Base-by-base conservation (phyloP, 1,139 yeast species). In the Meyerozyma sp. region DNA sequence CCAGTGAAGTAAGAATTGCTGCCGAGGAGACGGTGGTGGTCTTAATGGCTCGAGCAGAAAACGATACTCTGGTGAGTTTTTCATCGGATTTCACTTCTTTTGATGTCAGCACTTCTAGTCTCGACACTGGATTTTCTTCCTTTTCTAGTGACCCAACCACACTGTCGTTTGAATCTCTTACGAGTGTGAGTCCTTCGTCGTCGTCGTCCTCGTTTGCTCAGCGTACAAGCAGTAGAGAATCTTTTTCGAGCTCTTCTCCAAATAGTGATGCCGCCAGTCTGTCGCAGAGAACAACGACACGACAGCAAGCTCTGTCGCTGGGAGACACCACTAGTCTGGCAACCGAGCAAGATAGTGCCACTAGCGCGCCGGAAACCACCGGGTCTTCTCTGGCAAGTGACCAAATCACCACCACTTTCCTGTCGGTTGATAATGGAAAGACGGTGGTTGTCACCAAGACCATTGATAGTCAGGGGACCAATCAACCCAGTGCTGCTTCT, bases 381-480 rank as follows among this genome's bases (percentile, higher is more conserved):
- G 2, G 3, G 18, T 16, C 18, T 16, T 16, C 32, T 14, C 10
- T 7, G 8, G 8, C 2, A 29, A 29, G 32, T 14, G 10, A 29
- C 16, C 13, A 29, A 8, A 11, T 28, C 16, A 32, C 42, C 34
- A 43, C 43, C 32, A 32, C 48, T 13, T 44, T 40, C 13, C 28
- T 11, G 13, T 10, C 36, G 9, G 34, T 21, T 2, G 39, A 23
- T 7, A 25, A 36, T 32, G 77, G 77, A 8, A 56, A 46, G 27
- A 70, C 76, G 2, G 60, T 72, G 2, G 50, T 70, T 14, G 72
- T 72, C 14, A 71, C 77, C 13, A 57, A 58, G 43, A 71, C 77
- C 1, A 40, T 66, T 11, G 56, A 65, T 9, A 46, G 62, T 11
- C 48, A 51, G 39, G 43, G 61, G 8, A 51, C 56, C n/a, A 42